Percentiles rank a stretch among this genome's conserved stretches.
These are phyloP conservation scores for Prunus padus DNA, from an alignment of 306 rosid genomes.

Conservation along the genomic window DNA sequence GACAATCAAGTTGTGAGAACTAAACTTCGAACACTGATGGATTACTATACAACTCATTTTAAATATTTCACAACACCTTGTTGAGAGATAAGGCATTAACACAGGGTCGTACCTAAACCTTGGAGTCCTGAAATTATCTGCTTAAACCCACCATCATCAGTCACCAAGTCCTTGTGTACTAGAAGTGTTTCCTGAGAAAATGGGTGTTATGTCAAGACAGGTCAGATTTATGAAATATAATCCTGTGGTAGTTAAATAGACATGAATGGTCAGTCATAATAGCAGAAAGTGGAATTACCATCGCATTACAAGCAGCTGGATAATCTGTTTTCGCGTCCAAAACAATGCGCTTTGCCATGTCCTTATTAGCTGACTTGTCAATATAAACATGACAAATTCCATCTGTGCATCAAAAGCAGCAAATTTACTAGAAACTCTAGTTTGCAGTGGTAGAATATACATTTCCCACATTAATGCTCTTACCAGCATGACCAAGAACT, in stretches of 20 bases:
- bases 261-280: neutral
- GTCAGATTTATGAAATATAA: too few relatives aligned
- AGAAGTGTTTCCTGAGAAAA: conserved; percentile 78
- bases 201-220: conserved; percentile 4
- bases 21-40: too few relatives aligned
- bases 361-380: conserved; percentile 71
- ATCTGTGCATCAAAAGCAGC: conserved; percentile 49
- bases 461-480: conserved; percentile 19
- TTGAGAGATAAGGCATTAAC: neutral
- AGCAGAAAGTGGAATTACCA: conserved; percentile 47
- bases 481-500: conserved; percentile 94
- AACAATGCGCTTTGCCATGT: conserved; percentile 73
- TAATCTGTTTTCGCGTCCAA: conserved; percentile 76
- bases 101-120: conserved; percentile 49
- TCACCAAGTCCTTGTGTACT: conserved; percentile 64
- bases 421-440: conserved; percentile 22
- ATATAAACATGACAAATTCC: conserved; percentile 82
- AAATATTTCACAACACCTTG: neutral
- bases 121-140: conserved; percentile 57
- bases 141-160: conserved; percentile 44
- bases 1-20: too few relatives aligned
- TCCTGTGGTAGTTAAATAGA: neutral
- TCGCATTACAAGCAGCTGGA: conserved; percentile 82
- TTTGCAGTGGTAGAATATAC: conserved; percentile 1
- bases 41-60: neutral